Evolutionary conservation across 2,329 filamentous ascomycete species (phyloP), one percentile per base, ranked within the genome.

Genomic region (Trichophyton benhamiae): DNA sequence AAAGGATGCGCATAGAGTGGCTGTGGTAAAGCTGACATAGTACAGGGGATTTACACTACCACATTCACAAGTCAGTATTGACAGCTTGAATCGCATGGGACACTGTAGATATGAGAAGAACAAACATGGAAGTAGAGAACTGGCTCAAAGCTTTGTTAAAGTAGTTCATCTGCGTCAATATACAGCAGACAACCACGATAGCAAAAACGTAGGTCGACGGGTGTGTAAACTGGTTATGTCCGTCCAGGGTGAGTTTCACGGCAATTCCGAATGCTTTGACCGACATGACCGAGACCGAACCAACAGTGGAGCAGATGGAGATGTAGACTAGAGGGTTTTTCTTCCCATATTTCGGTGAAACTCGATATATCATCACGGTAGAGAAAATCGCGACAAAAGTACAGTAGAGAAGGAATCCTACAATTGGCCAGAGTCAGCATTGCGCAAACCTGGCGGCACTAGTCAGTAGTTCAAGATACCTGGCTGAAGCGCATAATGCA

Each of bases 121-220:
- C 88, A 73, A 82, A 96, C 91, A 99, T 95, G 68, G 95, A 96
- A 36, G 94, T 96, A 33, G 89, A 92, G 76, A 97, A 99, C 70
- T 95, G 91, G 74, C 90, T 95, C 63, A 99, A 79, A 6, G 94
- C 94, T 76, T 99, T 99, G 81, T 99, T 99, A 77, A 99, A 96
- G 76, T 99, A 99, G 76, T 99, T 99, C 94, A 99, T 97, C 80
- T 99, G 94, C 7, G 91, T 96, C 67, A 99, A 75, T 71, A 99
- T 97, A 79, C 94, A 99, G 66, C 96, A 89, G 2, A 82, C 81
- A 0, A 91, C 94, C 66, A 97, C 84, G 66, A 99, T 96, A 75
- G 92, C 86, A 74, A 99, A 99, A 65, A 96, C 91, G 69, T 99
- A 99, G 63, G 95, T 99, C 58, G 91, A 96, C 1, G 95, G 89